A percentile compares a stretch with the other conserved stretches of the same genome.
Conservation (phyloP, 2,329 filamentous ascomycete genomes). For the Monosporascus sp. region DNA sequence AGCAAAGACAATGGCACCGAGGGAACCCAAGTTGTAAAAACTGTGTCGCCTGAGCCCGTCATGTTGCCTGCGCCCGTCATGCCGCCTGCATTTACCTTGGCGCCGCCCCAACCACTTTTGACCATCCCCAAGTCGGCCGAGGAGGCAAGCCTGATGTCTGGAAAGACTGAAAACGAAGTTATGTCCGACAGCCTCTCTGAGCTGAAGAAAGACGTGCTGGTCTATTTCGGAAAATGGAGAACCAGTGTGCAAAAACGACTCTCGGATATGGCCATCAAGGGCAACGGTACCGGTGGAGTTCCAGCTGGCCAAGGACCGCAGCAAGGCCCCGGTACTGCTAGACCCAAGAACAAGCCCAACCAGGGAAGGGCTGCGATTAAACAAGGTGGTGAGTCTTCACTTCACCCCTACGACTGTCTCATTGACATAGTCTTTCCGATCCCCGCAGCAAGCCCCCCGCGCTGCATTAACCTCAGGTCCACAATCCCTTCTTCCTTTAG, state of each 20-base stretch:
- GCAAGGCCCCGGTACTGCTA: conserved; percentile 26
- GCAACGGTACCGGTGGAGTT: conserved; percentile 25
- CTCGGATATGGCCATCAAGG: conserved; percentile 58
- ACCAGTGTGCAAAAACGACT: conserved; percentile 63
- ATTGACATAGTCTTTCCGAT: conserved; percentile 7
- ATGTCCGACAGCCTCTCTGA: conserved; percentile 43
- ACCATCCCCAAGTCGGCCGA: conserved; percentile 25
- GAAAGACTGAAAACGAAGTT: conserved; percentile 32
- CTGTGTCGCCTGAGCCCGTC: conserved; percentile 29
- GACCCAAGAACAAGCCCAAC: conserved; percentile 28
- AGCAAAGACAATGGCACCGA: conserved; percentile 16
- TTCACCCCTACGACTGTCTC: conserved; percentile 9
- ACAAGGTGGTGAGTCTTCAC: conserved; percentile 31
- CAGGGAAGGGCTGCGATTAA: conserved; percentile 24
- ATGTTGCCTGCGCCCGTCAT: neutral
- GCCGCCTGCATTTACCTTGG: neutral
- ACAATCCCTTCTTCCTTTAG: neutral
- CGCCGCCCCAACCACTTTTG: neutral
- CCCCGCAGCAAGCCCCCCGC: neutral
- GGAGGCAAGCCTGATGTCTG: conserved; percentile 25
- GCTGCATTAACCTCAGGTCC: neutral
- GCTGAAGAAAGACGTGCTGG: conserved; percentile 63
- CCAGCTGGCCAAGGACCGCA: conserved; percentile 16
- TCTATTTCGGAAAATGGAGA: conserved; percentile 78
- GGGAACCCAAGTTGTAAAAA: conserved; percentile 17